Base-by-base conservation (phyloP, 805 yeast genomes). In the Ogataea allantospora region DNA sequence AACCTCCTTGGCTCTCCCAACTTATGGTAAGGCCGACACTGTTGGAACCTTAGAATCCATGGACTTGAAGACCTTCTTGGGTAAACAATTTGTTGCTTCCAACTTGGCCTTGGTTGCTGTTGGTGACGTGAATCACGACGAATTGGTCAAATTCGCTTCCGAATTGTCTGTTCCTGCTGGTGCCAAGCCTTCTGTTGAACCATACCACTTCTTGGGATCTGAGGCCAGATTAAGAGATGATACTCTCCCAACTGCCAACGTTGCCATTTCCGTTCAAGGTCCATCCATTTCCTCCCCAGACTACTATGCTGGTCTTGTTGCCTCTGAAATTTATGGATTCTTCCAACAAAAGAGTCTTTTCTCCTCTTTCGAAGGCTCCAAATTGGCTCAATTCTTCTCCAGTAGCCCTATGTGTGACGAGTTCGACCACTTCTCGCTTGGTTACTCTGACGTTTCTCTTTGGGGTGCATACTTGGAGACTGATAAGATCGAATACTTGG, bases 141-240 rank as follows among this genome's bases (percentile, higher is more conserved):
- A 74, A 41, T 69, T 85, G 47, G 86, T 81, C 44, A 79, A 78
- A 44, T 71, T 81, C 39, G 77, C 84, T 43, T 80, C 80, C 57
- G 61, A 71, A 44, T 52, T 71, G 42, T 50, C 66, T 32, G 53
- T 80, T 21, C 67, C 77, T 38, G 63, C 71, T 34, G 87, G 84
- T 48, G 60, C 73, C 40, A 68, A 67, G 35, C 68, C 71, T 50
- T 61, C 66, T 17, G 57, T 56, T 36, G 71, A 72, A 50, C 68
- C 77, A 38, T 76, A 85, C 44, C 61, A 78, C 39, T 85, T 84
- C 77, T 73, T 85, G 62, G 95, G 95, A 62, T 83, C 93, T 31
- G 95, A 85, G 62, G 81, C 83, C 50, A 80, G 89, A 76, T 68
- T 83, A 70, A 82, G 95, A 78, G 95, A 85, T 60, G 95, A 85